phyloP scores from a whole-genome alignment of 257 asterid species.

The Catharanthus roseus region DNA sequence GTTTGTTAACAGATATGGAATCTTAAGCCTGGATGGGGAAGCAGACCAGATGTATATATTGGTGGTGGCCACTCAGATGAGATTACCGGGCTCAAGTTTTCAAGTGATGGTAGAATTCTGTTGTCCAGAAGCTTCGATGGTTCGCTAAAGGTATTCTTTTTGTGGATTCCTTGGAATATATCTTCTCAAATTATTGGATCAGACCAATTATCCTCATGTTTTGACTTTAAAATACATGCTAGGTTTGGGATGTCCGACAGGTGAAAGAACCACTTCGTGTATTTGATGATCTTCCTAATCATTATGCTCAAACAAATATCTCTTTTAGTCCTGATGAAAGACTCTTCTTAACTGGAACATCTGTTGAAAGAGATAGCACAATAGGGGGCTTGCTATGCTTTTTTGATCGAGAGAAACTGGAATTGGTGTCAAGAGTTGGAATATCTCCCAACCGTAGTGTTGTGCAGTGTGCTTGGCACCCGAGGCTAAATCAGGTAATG shows the following conservation, averaged over 20 bases:
- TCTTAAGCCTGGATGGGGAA: constrained; percentile 95
- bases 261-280: constrained; percentile 63
- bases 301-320: constrained; percentile 83
- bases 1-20: constrained; percentile 67
- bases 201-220: not conserved
- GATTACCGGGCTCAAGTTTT: constrained; percentile 78
- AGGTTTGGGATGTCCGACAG: constrained; percentile 94
- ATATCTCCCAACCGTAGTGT: constrained; percentile 79
- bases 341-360: constrained; percentile 81
- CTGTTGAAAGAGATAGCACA: constrained; percentile 67
- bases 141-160: constrained; percentile 66
- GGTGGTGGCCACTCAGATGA: constrained; percentile 71
- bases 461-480: constrained; percentile 95
- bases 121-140: constrained; percentile 92
- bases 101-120: constrained; percentile 69
- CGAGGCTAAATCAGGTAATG: constrained; percentile 82
- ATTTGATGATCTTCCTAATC: constrained; percentile 75
- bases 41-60: constrained; percentile 71
- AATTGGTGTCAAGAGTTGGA: constrained; percentile 77
- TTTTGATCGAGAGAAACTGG: constrained; percentile 73
- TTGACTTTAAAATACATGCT: constrained; percentile 16
- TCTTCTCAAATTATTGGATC: not conserved
- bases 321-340: constrained; percentile 88
- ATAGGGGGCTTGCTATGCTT: constrained; percentile 81
- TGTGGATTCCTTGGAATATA: not conserved